Base-by-base conservation (phyloP, 441 rosid species). In the Erysimum cheiri region DNA sequence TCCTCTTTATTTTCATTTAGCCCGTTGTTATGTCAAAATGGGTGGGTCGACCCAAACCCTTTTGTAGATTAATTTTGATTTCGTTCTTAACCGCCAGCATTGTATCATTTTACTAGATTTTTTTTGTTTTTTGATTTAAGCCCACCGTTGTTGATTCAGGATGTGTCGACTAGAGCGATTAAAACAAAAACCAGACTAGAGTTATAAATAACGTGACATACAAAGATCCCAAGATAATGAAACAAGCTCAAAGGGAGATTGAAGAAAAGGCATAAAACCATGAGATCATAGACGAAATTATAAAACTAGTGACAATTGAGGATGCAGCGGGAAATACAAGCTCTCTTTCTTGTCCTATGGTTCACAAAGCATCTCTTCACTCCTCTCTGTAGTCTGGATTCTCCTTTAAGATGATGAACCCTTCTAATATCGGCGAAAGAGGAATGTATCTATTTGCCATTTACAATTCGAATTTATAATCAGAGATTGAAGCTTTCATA, bases 391-490 rank as follows among this genome's bases (percentile, higher is more conserved):
- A 94, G 3, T 91, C 87, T 0, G 91, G 96, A 64, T 91, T 92
- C 79, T 90, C 91, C 57, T 74, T 82, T 78, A 94, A 74, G 36
- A 94, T 90, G 62, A 94, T 85, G 78, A 87, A 87, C 12, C 97
- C 99, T 84, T 94, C 99, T 11, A 94, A 88, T 67, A 92, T 84
- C 7, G 99, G 93, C 2, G 97, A 87, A 33, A 91, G 85, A 3
- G 98, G 98, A 62, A 94, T 80, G 75, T 90, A 94, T 81, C 96
- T 91, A 91, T 48, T 44, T 60, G 1, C 36, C 52, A 64, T 36
- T 46, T 24, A 17, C 64, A 58, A 37, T 5, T 28, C 19, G 3
- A 29, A 55, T 53, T 48, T 37, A 2, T 50, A 35, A 59, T 54
- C 11, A 64, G 24, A 67, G 32, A 67, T 48, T 8, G 4, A 41